Conservation (phyloP, 73 alveolate genomes). For the Paramecium sonneborni region DNA sequence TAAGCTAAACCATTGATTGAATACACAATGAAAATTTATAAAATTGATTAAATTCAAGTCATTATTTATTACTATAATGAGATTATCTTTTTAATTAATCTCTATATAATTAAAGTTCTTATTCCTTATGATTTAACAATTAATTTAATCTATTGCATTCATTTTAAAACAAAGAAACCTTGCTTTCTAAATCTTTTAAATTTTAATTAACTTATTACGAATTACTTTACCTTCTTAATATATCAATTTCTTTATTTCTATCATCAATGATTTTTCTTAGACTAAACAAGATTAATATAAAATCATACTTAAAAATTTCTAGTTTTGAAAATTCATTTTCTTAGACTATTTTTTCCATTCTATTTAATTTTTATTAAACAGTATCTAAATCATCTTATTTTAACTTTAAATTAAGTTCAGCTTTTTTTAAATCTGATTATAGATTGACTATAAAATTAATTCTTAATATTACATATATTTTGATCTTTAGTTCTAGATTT, state of each 20-base stretch:
- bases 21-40: not conserved
- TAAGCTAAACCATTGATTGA: not conserved
- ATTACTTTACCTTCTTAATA: not conserved
- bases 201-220: not conserved
- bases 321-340: slow-evolving; percentile 14
- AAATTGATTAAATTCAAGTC: not conserved
- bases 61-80: slow-evolving; percentile 15
- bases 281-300: not conserved
- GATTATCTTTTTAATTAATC: slow-evolving; percentile 30
- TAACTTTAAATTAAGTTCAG: not conserved
- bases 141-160: slow-evolving; percentile 27
- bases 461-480: not conserved
- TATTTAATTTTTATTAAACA: slow-evolving; percentile 5
- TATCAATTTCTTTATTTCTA: slow-evolving; percentile 44
- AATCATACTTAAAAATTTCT: slow-evolving; percentile 5
- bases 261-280: slow-evolving; percentile 41
- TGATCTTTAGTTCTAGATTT: slow-evolving; percentile 31
- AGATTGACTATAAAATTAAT: not conserved
- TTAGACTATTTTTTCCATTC: not conserved
- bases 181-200: slow-evolving; percentile 11
- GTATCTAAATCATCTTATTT: slow-evolving; percentile 28
- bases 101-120: not conserved
- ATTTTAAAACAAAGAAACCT: not conserved
- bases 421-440: slow-evolving; percentile 28
- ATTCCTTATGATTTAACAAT: not conserved